Evolutionary conservation across 2,329 filamentous ascomycete species (phyloP), one percentile per base, ranked within the genome.

Genomic region (Colletotrichum phormii): DNA sequence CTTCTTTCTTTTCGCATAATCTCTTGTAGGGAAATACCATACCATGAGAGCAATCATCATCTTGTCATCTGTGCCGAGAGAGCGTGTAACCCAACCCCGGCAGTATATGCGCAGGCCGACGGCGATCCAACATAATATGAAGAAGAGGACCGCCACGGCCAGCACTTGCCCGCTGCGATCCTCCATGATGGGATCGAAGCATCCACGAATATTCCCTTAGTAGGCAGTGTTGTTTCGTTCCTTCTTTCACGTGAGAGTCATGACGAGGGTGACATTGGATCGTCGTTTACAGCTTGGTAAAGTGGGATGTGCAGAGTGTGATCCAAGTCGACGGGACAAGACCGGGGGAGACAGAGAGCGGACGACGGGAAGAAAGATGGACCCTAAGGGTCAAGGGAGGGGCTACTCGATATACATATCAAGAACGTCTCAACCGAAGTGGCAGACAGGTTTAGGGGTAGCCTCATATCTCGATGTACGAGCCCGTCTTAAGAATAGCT

Each of bases 41-140:
- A 82, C 80, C 76, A 81, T 78, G 7, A 81, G 77, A 24, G 69
- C 74, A 4, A 81, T 75, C 7, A 80, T 81, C 35, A 82, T 76
- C 76, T 77, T 82, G 75, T 82, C 81, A 60, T 82, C 81, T 0
- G 76, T 29, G 2, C 75, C 76, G 59, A 82, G 81, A 0, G 79
- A 76, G 68, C 81, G 81, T 60, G 80, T 76, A 3, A 82, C 75
- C 71, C 77, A 77, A 7, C 71, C 78, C 42, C 80, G 80, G 15
- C 79, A 81, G 67, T 82, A 82, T 4, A 79, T 69, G 11, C 81
- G 79, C 7, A 82, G 72, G 3, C 72, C 26, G 1, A 78, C 79
- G 7, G 81, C 75, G 57, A 81, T 77, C 13, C 80, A 79, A 7
- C 78, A 79, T 9, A 85, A 57, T 5, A 81, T 67, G 18, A 85